Evolutionary conservation across 2,329 filamentous ascomycete genomes (phyloP), one percentile per base, ranked within the genome.

Genomic region (Pseudocercospora pini-densiflorae): DNA sequence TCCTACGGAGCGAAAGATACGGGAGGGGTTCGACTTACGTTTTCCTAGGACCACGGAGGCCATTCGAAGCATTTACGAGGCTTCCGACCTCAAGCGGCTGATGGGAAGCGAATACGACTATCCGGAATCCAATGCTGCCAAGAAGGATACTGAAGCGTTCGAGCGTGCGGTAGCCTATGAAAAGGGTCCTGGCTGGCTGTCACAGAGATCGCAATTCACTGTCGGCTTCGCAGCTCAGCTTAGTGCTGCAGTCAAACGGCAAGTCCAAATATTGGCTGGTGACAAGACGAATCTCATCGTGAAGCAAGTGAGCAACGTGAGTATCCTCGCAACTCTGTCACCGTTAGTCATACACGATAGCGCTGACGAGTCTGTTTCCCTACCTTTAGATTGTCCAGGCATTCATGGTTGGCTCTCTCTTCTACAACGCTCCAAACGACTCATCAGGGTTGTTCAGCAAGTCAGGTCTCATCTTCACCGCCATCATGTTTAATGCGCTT

Each of bases 221-320:
- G 82, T 86, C 4, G 79, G 80, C 12, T 88, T 89, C 68, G 8
- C 73, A 0, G 75, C 78, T 1, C 88, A 92, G 72, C 81, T 90
- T 43, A 81, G 85, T 1, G 86, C 85, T 63, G 75, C 89, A 8
- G 76, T 75, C 21, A 83, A 89, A 2, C 87, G 90, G 67, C 90
- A 90, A 40, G 14, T 36, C 67, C 87, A 89, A 69, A 88, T 90
- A 29, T 72, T 90, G 1, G 86, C 84, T 81, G 88, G 88, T 45
- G 88, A 91, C 75, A 89, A 62, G 45, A 53, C 59, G 40, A 57
- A 49, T 19, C 21, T 62, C 29, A 47, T 88, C 65, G 87, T 89
- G 76, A 89, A 89, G 74, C 87, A 90, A 69, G 76, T 92, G 61
- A 91, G 88, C 70, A 95, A 96, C 78, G 85, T 88, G 23, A 53